Percentiles rank a stretch among this genome's conserved stretches.
Evolutionary conservation across 1,284 basidiomycete species (phyloP).

Genomic region (Ustilago loliicola): DNA sequence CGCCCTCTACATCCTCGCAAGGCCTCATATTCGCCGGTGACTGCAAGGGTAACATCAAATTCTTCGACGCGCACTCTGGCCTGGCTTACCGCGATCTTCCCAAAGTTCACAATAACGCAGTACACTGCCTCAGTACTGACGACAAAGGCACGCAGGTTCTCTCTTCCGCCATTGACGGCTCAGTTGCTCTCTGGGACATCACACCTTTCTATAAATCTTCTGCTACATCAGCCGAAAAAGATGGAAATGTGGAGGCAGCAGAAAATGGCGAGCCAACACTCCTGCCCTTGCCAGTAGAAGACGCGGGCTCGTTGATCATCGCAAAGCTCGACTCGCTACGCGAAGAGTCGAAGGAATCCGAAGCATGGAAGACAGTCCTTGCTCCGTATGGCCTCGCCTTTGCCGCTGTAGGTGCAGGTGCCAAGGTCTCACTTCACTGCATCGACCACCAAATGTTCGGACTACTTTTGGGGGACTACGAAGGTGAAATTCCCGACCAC

Average conservation of each 20-base stretch:
- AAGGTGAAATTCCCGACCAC: constrained; percentile 3
- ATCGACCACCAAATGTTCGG: constrained; percentile 14
- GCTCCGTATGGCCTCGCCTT: constrained; percentile 29
- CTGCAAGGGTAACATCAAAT: constrained; percentile 26
- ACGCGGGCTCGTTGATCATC: constrained; percentile 2
- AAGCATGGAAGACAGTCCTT: constrained; percentile 43
- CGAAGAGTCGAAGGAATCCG: constrained; percentile 23
- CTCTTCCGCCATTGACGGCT: constrained; percentile 40
- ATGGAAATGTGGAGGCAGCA: background rate
- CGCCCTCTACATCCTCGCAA: constrained; percentile 16
- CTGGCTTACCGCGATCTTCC: constrained; percentile 12
- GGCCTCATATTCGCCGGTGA: constrained; percentile 40
- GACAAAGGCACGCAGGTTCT: constrained; percentile 12
- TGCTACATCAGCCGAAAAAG: background rate
- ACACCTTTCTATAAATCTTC: background rate
- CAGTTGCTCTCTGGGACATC: constrained; percentile 39
- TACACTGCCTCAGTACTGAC: constrained; percentile 34
- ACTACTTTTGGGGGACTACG: too few relatives aligned
- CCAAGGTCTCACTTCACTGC: constrained; percentile 27
- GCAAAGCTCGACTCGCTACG: constrained; percentile 26
- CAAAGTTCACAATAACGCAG: constrained; percentile 28
- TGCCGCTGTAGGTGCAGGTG: constrained; percentile 36
- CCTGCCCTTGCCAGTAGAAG: constrained; percentile 24
- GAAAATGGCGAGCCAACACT: constrained; percentile 11
- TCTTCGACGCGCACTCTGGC: constrained; percentile 27